Conservation (phyloP, 352 stramenopile species). For the Phytophthora hybrid region DNA sequence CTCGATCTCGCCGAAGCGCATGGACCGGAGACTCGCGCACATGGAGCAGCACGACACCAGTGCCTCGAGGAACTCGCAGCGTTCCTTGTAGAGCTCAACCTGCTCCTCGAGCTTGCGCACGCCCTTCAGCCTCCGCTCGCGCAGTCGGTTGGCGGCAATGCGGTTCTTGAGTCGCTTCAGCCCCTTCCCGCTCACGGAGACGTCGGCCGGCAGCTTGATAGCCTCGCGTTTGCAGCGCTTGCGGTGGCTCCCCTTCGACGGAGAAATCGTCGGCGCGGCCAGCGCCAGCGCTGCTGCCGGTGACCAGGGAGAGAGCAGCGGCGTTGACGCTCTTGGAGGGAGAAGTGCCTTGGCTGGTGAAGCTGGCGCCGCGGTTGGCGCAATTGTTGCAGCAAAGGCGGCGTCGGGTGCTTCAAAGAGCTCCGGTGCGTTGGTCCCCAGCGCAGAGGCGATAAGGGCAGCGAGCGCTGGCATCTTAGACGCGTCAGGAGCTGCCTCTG, state of each 20-base stretch:
- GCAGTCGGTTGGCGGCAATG: slow-evolving; percentile 50
- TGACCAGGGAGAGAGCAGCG: not conserved
- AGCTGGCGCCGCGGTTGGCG: not conserved
- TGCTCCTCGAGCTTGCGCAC: slow-evolving; percentile 51
- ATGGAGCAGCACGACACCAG: slow-evolving; percentile 35
- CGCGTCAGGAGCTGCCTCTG: not conserved
- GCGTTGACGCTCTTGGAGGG: not conserved
- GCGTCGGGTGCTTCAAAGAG: not conserved
- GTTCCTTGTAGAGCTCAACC: slow-evolving; percentile 42
- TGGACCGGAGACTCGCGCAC: slow-evolving; percentile 29
- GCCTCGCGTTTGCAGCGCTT: slow-evolving; percentile 59
- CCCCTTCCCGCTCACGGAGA: slow-evolving; percentile 48
- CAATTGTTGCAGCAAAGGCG: not conserved
- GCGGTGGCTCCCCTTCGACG: slow-evolving; percentile 12
- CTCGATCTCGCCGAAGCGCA: slow-evolving; percentile 29
- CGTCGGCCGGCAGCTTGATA: slow-evolving; percentile 53
- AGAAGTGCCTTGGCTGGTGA: not conserved
- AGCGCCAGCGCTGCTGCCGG: not conserved
- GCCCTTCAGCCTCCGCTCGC: slow-evolving; percentile 59
- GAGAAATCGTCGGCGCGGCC: slow-evolving; percentile 10
- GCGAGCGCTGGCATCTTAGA: slow-evolving; percentile 16
- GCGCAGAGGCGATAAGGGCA: slow-evolving; percentile 8
- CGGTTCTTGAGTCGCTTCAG: slow-evolving; percentile 68
- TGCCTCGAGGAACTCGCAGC: slow-evolving; percentile 48
- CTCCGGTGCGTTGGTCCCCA: not conserved